These are phyloP conservation scores for Glycine tomentella DNA, from an alignment of 306 rosid genomes.

Conservation along the genomic window DNA sequence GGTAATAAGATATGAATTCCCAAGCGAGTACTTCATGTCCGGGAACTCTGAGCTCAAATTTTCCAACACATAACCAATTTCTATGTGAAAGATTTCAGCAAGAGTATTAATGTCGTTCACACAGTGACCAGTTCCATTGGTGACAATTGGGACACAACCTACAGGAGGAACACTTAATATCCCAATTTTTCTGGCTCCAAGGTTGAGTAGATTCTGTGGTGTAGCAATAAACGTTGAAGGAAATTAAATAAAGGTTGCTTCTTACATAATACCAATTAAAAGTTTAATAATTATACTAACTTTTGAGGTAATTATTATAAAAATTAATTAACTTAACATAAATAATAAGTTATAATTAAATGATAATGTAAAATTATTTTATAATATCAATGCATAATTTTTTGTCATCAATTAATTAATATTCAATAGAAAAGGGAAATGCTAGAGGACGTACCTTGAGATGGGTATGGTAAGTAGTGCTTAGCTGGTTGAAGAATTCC, in stretches of 20 bases:
- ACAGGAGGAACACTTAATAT: constrained; percentile 46
- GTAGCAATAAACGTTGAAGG: too few relatives aligned
- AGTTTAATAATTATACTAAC: too few relatives aligned
- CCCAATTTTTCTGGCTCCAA: constrained; percentile 57
- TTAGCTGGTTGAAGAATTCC: not conserved
- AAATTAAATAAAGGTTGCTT: too few relatives aligned
- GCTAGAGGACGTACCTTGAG: not conserved
- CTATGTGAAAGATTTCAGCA: constrained; percentile 31
- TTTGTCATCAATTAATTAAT: too few relatives aligned
- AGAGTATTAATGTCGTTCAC: not conserved
- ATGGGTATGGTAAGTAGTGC: not conserved
- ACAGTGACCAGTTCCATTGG: not conserved
- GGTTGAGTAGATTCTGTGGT: constrained; percentile 33
- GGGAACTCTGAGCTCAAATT: constrained; percentile 33
- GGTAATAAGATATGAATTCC: constrained; percentile 38
- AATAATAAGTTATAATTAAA: too few relatives aligned
- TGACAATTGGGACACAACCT: constrained; percentile 46
- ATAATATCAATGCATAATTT: too few relatives aligned
- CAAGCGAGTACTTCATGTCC: constrained; percentile 48
- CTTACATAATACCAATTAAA: too few relatives aligned
- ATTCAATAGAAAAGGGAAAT: too few relatives aligned
- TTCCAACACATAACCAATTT: not conserved
- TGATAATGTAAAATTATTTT: too few relatives aligned
- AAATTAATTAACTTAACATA: too few relatives aligned
- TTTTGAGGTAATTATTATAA: too few relatives aligned